phyloP scores from a whole-genome alignment of 2,329 filamentous ascomycete species.

The Fusarium tricinctum region DNA sequence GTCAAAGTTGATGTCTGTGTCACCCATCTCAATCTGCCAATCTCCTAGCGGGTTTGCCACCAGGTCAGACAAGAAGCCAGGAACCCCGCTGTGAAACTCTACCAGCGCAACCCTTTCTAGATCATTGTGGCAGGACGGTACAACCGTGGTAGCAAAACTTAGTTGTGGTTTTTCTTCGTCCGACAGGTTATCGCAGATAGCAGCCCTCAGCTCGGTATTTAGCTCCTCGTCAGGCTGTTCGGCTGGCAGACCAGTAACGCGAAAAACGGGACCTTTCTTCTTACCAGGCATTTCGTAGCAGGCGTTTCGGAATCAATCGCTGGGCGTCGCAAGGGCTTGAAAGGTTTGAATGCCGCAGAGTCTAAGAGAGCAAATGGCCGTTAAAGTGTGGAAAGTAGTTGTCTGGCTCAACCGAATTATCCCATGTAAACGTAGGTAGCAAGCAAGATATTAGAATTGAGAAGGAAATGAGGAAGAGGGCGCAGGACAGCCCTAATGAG shows the following conservation, averaged over 20 bases:
- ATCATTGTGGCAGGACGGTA: background rate
- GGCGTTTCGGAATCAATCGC: too few relatives aligned
- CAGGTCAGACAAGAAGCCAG: background rate
- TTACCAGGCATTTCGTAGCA: background rate
- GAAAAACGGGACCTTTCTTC: slow-evolving; percentile 9
- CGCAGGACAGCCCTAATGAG: too few relatives aligned
- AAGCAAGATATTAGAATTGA: too few relatives aligned
- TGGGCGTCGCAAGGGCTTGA: too few relatives aligned
- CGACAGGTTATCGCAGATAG: background rate
- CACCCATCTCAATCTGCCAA: background rate
- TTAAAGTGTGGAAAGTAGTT: too few relatives aligned
- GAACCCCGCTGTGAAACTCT: background rate
- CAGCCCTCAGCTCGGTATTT: background rate
- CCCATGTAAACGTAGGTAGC: too few relatives aligned
- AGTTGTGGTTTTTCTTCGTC: background rate
- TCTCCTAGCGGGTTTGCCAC: background rate
- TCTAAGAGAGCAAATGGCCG: too few relatives aligned
- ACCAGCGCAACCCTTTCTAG: background rate
- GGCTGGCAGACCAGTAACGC: slow-evolving; percentile 2
- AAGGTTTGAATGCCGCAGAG: too few relatives aligned
- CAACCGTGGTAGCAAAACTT: background rate
- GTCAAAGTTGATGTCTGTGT: slow-evolving; percentile 1
- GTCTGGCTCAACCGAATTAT: too few relatives aligned
- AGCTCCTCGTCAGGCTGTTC: background rate
- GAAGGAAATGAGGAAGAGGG: too few relatives aligned